Evolutionary conservation across 768 basidiomycete genomes (phyloP), one percentile per base, ranked within the genome.

Genomic region (Coprinopsis sp.): DNA sequence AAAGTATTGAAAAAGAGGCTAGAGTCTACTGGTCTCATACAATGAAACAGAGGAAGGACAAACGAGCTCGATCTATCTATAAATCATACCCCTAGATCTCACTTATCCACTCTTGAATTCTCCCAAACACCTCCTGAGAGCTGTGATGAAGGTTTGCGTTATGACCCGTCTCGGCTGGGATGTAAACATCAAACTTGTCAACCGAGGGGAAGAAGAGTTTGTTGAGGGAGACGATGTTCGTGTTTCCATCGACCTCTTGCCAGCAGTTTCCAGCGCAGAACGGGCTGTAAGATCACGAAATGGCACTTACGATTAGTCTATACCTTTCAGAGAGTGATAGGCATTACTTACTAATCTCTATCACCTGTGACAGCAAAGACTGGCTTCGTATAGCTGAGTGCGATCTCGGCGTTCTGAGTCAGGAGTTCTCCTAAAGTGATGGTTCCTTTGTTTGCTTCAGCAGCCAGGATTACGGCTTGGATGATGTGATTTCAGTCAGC

Each of bases 291-390:
- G 19, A 39, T 25, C 21, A 6, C 12, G 38, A 11, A 22, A 22
- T 25, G 6, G 18, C 8, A 24, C 4, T 5, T 12, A 11, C 8
- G 38, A 39, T 5, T 10, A 39, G n/a, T 22, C 16, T 7, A 36
- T 10, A 7, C 34, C 8, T 7, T 8, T 16, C 18, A 3, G 16
- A 27, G 12, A 30, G 33, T n/a, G 24, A 37, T 22, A 13, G 37
- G 12, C 24, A 23, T 19, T 36, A 47, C 56, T 41, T 47, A 59
- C 60, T 51, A 54, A 28, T 58, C 58, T 29, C 49, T 58, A 19
- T 59, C 58, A 19, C 60, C 60, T 19, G 57, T 56, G n/a, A 58
- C 47, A 22, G 58, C 52, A 22, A 55, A 50, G n/a, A 58, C 37
- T 11, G 58, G 57, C 10, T 54, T 52, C 5, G 55, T 50, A 40